Evolutionary conservation across 257 asterid genomes (phyloP).

Genomic region (Solanum pimpinellifolium): DNA sequence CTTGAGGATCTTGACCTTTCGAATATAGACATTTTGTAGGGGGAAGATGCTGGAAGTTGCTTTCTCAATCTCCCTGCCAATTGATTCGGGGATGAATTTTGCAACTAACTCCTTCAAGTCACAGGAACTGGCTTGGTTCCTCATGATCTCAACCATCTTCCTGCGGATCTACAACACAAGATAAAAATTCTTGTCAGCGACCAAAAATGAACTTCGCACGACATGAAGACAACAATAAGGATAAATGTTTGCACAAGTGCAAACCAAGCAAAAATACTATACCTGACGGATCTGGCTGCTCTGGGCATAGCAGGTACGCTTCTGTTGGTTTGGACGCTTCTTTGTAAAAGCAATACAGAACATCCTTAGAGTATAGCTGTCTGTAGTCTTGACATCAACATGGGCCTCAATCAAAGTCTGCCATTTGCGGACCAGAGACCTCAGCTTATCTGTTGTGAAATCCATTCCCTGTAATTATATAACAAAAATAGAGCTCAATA

Average conservation of each 20-base stretch:
- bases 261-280: not conserved
- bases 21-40: conserved; percentile 22
- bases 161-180: conserved; percentile 9
- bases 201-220: not conserved
- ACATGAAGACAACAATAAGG: not conserved
- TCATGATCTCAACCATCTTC: conserved; percentile 28
- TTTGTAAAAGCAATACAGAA: conserved; percentile 32
- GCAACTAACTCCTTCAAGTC: conserved; percentile 28
- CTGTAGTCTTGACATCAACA: conserved; percentile 28
- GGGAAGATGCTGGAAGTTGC: conserved; percentile 31
- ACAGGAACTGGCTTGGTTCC: conserved; percentile 22
- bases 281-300: conserved; percentile 34
- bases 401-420: conserved; percentile 29
- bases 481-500: not conserved
- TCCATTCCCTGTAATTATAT: conserved; percentile 16
- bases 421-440: conserved; percentile 34
- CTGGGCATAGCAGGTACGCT: conserved; percentile 27
- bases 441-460: conserved; percentile 23
- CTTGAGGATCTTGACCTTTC: conserved; percentile 28
- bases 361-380: conserved; percentile 21
- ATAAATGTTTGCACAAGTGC: not conserved
- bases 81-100: conserved; percentile 27
- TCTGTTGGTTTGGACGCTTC: conserved; percentile 32
- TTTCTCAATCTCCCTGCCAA: conserved; percentile 31
- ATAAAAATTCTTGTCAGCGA: not conserved